Conservation (phyloP, 106 monocot genomes). For the Gastrodia elata region DNA sequence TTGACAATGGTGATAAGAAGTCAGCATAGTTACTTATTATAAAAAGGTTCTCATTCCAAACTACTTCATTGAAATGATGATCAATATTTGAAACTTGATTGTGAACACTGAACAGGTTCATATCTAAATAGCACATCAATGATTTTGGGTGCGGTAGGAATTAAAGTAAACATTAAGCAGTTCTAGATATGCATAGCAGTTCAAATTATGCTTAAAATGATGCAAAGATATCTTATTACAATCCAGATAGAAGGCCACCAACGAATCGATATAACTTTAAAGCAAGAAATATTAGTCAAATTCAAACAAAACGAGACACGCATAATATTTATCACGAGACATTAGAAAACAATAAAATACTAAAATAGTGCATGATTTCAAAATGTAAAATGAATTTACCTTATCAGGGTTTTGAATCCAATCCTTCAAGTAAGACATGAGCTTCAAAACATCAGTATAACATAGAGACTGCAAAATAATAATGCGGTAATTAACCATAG, state of each 20-base stretch:
- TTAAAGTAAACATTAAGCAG: background rate
- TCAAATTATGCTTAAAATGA: background rate
- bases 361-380: background rate
- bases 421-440: slow-evolving; percentile 77
- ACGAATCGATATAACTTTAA: background rate
- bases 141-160: background rate
- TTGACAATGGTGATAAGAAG: too few species aligned
- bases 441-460: slow-evolving; percentile 82
- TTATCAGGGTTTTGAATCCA: slow-evolving; percentile 69
- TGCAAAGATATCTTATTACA: background rate
- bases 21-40: too few species aligned
- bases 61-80: too few species aligned
- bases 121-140: too few species aligned
- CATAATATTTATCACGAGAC: background rate
- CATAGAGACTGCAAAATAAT: slow-evolving; percentile 55
- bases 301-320: background rate
- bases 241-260: background rate
- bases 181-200: background rate
- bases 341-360: background rate
- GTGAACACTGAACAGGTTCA: too few species aligned
- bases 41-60: too few species aligned
- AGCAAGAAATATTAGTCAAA: background rate
- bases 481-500: background rate
- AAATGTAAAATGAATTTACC: slow-evolving; percentile 26
- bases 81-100: too few species aligned